Evolutionary conservation across 2,329 filamentous ascomycete species (phyloP), one percentile per base, ranked within the genome.

Genomic region (Paecilomyces variotii): DNA sequence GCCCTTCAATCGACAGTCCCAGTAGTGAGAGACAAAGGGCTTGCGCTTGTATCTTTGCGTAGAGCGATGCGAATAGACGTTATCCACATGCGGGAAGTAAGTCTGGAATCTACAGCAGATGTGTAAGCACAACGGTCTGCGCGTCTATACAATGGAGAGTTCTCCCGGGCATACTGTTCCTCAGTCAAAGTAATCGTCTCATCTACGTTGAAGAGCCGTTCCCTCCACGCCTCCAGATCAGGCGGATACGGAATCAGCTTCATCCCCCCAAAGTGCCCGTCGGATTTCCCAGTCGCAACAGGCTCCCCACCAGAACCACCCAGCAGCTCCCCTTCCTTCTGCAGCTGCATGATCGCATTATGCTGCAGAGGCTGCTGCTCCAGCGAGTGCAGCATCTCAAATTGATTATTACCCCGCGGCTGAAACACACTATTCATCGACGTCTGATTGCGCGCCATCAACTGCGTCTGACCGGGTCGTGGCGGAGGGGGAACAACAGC

Each of bases 51-150:
- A 91, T 57, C 81, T 82, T 70, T 92, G 89, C 2, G 89, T 91
- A 1, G 89, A 91, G 61, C 89, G 87, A 74, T 91, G 89, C 27
- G 89, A 92, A 74, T 91, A 93, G 65, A 92, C 84, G 70, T 92
- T 92, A 76, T 92, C 89, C 64, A 93, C 82, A 72, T 92, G 89
- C 0, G 89, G 88, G 67, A 91, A 92, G 73, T 92, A 93, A 5
- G 84, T 90, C 67, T 90, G 84, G 69, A 89, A 91, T 68, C 87
- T 90, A 64, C 53, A 50, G 53, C 50, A 50, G 28, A 57, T 56
- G 32, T 49, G 4, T n/a, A 27, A 19, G 56, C 58, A 52, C 63
- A 57, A 67, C 54, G 34, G 55, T 56, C 49, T 53, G 39, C 57
- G 27, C 54, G 12, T 56, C 27, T 45, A 60, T 53, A 53, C 30